Conservation (phyloP, 805 yeast genomes). For the Metschnikowia noctiluminum region DNA sequence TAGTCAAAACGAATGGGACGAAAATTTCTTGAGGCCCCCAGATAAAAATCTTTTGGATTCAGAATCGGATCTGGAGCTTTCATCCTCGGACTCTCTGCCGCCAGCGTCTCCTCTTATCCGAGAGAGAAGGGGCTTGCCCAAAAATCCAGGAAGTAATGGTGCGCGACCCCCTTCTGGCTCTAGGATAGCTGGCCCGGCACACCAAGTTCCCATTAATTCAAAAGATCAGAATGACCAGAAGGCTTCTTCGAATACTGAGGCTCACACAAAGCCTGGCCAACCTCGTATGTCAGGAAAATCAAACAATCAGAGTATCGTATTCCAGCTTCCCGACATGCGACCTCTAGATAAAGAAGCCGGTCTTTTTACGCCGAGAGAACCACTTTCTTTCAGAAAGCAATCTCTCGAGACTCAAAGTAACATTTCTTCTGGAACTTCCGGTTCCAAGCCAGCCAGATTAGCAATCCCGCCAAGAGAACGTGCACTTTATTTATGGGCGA, state of each 20-base stretch:
- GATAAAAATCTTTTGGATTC: slow-evolving; percentile 27
- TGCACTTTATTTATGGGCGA: slow-evolving; percentile 96
- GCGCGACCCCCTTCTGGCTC: neutral
- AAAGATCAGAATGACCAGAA: neutral
- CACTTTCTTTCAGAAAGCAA: neutral
- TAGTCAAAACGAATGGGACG: neutral
- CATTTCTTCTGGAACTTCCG: slow-evolving; percentile 1
- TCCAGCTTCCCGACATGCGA: slow-evolving; percentile 7
- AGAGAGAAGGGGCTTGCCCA: neutral
- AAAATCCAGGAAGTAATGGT: neutral
- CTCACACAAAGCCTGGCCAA: neutral
- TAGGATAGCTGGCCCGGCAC: neutral
- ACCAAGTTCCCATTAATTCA: neutral
- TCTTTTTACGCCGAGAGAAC: neutral
- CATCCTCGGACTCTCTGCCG: slow-evolving; percentile 21
- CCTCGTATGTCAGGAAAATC: neutral
- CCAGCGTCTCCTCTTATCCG: slow-evolving; percentile 18
- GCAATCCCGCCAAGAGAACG: slow-evolving; percentile 54
- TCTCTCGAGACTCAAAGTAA: neutral
- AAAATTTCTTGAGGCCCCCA: slow-evolving; percentile 2
- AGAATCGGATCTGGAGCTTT: slow-evolving; percentile 34
- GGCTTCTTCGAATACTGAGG: neutral
- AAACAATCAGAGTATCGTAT: slow-evolving; percentile 8
- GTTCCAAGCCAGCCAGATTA: slow-evolving; percentile 8
- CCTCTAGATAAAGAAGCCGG: neutral